Conservation (phyloP, 176 grass and related monocot genomes). For the Rhynchospora tenuis region DNA sequence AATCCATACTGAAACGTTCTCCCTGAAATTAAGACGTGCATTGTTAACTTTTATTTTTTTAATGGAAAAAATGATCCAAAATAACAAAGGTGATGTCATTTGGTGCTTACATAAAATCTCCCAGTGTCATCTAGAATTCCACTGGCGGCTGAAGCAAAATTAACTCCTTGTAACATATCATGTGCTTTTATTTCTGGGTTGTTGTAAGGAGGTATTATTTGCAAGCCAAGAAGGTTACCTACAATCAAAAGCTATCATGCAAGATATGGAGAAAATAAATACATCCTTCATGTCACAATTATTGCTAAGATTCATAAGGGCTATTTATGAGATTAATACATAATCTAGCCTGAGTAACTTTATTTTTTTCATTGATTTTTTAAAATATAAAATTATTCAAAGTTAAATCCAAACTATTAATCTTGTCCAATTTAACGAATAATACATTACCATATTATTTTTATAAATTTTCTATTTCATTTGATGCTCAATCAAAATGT, state of each 20-base stretch:
- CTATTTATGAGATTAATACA: background rate
- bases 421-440: too few relatives aligned
- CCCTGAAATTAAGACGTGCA: slow-evolving; percentile 7
- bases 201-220: slow-evolving; percentile 32
- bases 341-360: too few relatives aligned
- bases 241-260: background rate
- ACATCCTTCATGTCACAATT: slow-evolving; percentile 1
- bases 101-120: slow-evolving; percentile 16
- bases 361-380: too few relatives aligned
- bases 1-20: slow-evolving; percentile 30
- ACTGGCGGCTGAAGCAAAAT: slow-evolving; percentile 32
- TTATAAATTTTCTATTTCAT: too few relatives aligned
- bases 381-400: too few relatives aligned
- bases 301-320: background rate
- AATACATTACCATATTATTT: too few relatives aligned
- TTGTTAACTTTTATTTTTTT: background rate
- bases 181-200: background rate
- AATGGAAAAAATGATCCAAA: background rate
- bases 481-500: too few relatives aligned
- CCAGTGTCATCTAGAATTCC: slow-evolving; percentile 37
- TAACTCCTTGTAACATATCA: slow-evolving; percentile 29
- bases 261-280: background rate
- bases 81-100: background rate
- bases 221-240: slow-evolving; percentile 35
- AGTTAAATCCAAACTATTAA: too few relatives aligned